Evolutionary conservation across 2,329 filamentous ascomycete genomes (phyloP), one percentile per base, ranked within the genome.

Genomic region (Neofusicoccum kwambonambiense): DNA sequence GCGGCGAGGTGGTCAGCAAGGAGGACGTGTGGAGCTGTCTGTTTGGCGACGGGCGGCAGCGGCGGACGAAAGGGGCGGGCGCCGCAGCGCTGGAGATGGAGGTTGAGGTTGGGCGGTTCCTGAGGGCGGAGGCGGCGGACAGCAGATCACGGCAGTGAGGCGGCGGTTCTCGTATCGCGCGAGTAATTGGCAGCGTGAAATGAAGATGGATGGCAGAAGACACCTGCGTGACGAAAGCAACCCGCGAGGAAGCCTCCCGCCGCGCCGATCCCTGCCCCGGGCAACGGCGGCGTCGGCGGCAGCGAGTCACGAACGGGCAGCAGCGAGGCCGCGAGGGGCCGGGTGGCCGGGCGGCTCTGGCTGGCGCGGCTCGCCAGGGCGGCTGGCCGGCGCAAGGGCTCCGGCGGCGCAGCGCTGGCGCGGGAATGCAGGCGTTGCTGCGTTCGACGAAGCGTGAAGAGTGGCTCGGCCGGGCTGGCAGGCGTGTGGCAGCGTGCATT

Each of bases 21-120:
- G 85, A 87, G 12, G 94, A 97, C 75, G 74, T 98, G 49, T 97
- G 93, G 94, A 86, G 87, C 68, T 98, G 94, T 76, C 79, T 97
- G 1, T 97, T 97, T 81, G 90, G 91, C 0, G 82, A 83, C 15
- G 73, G 74, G 41, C 77, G 74, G 44, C 56, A 27, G 49, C 61
- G 49, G 22, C 47, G 41, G 80, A 17, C 19, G 12, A 51, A 41
- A 35, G 52, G 80, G 1, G 75, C 79, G 67, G 72, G 70, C 72
- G 66, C 62, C 70, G 65, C 60, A 66, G 67, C 76, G 11, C 60
- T 61, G 19, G 68, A 73, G 61, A 67, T 80, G 57, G 75, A 80
- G 51, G 71, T 73, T 63, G 83, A 85, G 65, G 77, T 86, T 35
- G 79, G 73, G 5, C 77, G 82, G 39, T 80, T 84, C 68, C 70